phyloP scores from a whole-genome alignment of 1,284 basidiomycete genomes.

The Farysia itapuensis region DNA sequence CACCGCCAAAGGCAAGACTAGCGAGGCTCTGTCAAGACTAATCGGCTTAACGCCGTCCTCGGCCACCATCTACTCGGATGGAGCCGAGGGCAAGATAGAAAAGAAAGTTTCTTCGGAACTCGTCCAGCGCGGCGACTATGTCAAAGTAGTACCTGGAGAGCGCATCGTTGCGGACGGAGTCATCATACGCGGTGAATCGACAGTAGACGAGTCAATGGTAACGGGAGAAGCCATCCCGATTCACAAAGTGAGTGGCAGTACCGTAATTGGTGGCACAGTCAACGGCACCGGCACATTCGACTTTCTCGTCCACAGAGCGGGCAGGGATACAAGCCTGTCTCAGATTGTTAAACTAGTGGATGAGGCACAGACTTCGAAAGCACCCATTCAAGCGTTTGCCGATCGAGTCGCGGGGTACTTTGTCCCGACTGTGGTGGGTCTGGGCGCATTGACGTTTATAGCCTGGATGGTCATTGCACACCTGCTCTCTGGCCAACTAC shows the following conservation, averaged over 20 bases:
- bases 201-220: conserved; percentile 93
- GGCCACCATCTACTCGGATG: conserved; percentile 83
- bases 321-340: conserved; percentile 89
- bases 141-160: conserved; percentile 94
- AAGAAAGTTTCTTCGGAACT: conserved; percentile 91
- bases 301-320: conserved; percentile 90
- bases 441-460: conserved; percentile 79
- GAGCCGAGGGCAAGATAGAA: conserved; percentile 68
- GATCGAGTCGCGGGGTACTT: conserved; percentile 93
- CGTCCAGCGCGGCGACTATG: conserved; percentile 86
- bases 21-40: conserved; percentile 90
- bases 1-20: conserved; percentile 93
- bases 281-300: conserved; percentile 95
- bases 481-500: conserved; percentile 62
- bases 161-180: conserved; percentile 94
- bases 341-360: conserved; percentile 97
- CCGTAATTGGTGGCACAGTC: conserved; percentile 92
- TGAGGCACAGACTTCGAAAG: conserved; percentile 95
- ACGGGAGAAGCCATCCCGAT: conserved; percentile 95
- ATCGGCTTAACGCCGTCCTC: conserved; percentile 92
- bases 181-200: conserved; percentile 80
- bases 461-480: conserved; percentile 79
- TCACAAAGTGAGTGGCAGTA: conserved; percentile 76
- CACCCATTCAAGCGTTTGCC: conserved; percentile 95
- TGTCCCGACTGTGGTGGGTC: conserved; percentile 84